phyloP scores from a whole-genome alignment of 495 filamentous ascomycete genomes.

The Bathelium albidoporum region DNA sequence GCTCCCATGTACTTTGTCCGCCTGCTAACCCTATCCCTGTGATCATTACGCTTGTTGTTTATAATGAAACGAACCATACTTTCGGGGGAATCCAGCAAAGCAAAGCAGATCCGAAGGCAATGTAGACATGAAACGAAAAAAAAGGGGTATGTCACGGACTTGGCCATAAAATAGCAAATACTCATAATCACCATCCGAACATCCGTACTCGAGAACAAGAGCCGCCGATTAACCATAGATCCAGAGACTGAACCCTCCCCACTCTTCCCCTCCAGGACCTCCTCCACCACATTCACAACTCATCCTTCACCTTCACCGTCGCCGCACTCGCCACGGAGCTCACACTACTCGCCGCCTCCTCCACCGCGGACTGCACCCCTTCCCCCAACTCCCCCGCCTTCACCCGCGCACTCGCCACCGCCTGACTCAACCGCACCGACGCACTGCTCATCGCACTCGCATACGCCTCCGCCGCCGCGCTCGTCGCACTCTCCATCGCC shows the following conservation, averaged over 20 bases:
- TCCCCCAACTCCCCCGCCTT: slow-evolving; percentile 38
- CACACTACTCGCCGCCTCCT: slow-evolving; percentile 37
- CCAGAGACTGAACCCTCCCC: no score
- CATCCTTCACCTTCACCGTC: slow-evolving; percentile 18
- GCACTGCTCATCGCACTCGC: slow-evolving; percentile 47
- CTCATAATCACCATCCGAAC: neutral
- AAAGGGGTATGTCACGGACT: neutral
- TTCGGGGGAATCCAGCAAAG: neutral
- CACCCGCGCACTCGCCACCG: slow-evolving; percentile 41
- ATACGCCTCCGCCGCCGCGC: slow-evolving; percentile 33
- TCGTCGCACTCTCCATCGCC: slow-evolving; percentile 29
- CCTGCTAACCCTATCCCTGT: neutral
- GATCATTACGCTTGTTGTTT: neutral
- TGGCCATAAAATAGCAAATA: neutral
- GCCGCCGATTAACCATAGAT: no score
- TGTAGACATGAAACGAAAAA: neutral
- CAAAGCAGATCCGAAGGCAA: neutral
- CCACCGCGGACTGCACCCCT: slow-evolving; percentile 32
- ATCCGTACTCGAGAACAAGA: no score
- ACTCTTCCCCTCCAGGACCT: no score
- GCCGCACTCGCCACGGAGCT: slow-evolving; percentile 29
- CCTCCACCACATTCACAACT: slow-evolving; percentile 9
- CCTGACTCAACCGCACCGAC: slow-evolving; percentile 37
- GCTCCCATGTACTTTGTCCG: no score
- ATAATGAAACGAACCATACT: neutral